phyloP scores from a whole-genome alignment of 305 asterid genomes.

The Solanum hybrid region DNA sequence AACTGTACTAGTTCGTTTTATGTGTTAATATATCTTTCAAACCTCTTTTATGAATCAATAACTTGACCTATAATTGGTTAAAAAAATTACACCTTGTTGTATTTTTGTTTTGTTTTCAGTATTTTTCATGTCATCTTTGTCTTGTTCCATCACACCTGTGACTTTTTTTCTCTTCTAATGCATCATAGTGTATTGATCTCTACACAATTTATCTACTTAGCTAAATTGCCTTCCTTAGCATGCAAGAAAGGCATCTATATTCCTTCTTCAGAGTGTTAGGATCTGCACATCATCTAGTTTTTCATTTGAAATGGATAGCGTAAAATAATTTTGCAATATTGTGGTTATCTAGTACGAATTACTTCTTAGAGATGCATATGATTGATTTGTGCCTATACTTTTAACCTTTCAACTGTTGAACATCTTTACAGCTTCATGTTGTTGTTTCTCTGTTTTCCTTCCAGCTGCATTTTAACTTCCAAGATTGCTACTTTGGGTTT shows the following conservation, averaged over 20 bases:
- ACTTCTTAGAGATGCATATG: not conserved
- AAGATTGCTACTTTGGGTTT: slow-evolving; percentile 9
- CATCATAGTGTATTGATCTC: not conserved
- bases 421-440: not conserved
- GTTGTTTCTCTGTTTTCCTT: not conserved
- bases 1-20: not conserved
- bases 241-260: not conserved
- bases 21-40: not conserved
- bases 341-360: not conserved
- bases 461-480: slow-evolving; percentile 2
- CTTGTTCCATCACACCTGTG: not conserved
- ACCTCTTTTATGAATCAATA: not conserved
- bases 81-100: not conserved
- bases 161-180: not conserved
- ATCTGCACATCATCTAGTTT: not conserved
- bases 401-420: not conserved
- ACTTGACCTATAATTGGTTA: not conserved
- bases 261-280: not conserved
- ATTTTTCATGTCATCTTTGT: not conserved
- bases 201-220: not conserved
- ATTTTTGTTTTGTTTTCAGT: not conserved
- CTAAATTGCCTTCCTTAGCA: not conserved
- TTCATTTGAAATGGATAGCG: not conserved
- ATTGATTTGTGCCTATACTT: not conserved
- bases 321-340: not conserved